Base-by-base conservation (phyloP, 2,329 filamentous ascomycete species). In the Penicillium decumbens region DNA sequence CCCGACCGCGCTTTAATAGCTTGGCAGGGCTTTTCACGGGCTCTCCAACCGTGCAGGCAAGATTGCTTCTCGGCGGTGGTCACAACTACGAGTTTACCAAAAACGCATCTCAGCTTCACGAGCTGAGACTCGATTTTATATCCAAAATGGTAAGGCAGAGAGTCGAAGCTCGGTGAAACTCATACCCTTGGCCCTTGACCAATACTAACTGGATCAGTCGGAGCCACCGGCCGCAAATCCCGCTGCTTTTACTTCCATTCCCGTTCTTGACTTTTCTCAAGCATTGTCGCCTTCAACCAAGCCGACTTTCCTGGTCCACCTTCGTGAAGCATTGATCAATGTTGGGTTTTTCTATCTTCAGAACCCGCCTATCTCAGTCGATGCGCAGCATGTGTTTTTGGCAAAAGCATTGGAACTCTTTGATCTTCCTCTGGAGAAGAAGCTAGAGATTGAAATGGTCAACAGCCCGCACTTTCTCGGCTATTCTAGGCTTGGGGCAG, bases 361-460 rank as follows among this genome's bases (percentile, higher is more conserved):
- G 38, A 65, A 68, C 41, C 57, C 62, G 2, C 61, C 64, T 3
- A 52, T 69, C 30, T 52, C 62, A 1, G 33, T 45, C 1, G 23
- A 51, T 6, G 49, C 59, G 2, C 60, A 59, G 15, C 56, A 64
- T 18, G 51, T 49, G 0, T 66, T 73, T 0, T 68, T 73, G 23
- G 25, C 63, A 37, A 71, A 74, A 47, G 69, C 70, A 0, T 67
- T 71, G 25, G 59, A 64, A 1, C 72, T 78, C 46, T 78, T 78
- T 46, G 59, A 68, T 2, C 57, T 76, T 2, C 67, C 73, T 0
- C 60, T 71, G 4, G 68, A 75, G 47, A 74, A 73, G 53, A 78
- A 77, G 54, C 65, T 77, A 49, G 69, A 76, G 33, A 75, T 77
- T 2, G 74, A 73, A 55, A 78, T 70, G 67, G 60, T 69, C 12